Evolutionary conservation across 2,329 filamentous ascomycete species (phyloP).

Genomic region (Neonectria sp.): DNA sequence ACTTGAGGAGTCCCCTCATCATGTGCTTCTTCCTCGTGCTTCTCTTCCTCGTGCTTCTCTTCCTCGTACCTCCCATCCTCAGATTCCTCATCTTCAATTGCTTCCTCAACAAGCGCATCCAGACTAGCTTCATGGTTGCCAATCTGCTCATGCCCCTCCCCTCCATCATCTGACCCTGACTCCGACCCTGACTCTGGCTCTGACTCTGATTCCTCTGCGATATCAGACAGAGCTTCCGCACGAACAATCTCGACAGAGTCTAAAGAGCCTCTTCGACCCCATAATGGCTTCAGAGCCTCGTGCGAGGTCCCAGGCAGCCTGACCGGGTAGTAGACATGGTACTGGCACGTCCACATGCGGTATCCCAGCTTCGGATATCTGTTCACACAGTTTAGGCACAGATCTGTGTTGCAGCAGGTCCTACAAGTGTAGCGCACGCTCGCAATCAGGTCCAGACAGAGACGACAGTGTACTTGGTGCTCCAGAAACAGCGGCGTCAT

Average conservation of each 20-base stretch:
- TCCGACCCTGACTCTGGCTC: background rate
- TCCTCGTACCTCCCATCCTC: background rate
- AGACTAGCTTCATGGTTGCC: background rate
- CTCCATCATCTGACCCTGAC: background rate
- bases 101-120: background rate
- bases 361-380: conserved; percentile 20
- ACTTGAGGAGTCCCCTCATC: background rate
- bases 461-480: conserved; percentile 27
- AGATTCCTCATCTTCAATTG: background rate
- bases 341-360: conserved; percentile 32
- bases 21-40: background rate
- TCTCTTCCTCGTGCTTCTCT: background rate
- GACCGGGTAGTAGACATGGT: conserved; percentile 23
- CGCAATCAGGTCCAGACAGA: conserved; percentile 27
- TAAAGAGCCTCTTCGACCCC: conserved; percentile 1
- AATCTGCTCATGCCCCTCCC: background rate
- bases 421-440: conserved; percentile 24
- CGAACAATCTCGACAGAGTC: background rate
- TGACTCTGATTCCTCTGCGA: conserved; percentile 14
- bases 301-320: conserved; percentile 7
- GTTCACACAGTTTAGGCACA: conserved; percentile 24
- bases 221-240: conserved; percentile 18
- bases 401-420: conserved; percentile 27
- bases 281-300: background rate
- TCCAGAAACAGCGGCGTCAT: conserved; percentile 25